Evolutionary conservation across 345 rosid genomes (phyloP).

Genomic region (Noccaea bulbosa): DNA sequence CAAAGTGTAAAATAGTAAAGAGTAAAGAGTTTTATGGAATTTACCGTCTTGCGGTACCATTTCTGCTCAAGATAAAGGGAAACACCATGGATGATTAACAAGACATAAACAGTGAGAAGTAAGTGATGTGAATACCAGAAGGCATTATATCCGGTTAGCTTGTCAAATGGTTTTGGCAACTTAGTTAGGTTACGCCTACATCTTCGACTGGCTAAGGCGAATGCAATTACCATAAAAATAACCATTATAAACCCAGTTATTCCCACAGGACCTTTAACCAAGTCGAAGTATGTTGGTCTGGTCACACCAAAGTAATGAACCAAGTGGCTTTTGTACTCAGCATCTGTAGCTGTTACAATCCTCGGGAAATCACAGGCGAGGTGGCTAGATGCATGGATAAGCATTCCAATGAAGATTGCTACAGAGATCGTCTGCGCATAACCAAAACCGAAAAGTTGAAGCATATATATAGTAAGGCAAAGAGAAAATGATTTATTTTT

Average conservation of each 20-base stretch:
- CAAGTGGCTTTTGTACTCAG: conserved; percentile 41
- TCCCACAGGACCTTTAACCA: conserved; percentile 70
- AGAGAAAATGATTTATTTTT: conserved; percentile 13
- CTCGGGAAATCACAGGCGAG: conserved; percentile 91
- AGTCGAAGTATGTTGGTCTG: conserved; percentile 68
- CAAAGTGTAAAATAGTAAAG: not conserved
- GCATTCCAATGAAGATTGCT: conserved; percentile 54
- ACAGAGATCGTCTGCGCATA: conserved; percentile 31
- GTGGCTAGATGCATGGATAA: conserved; percentile 83
- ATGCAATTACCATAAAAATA: conserved; percentile 73
- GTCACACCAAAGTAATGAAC: conserved; percentile 56
- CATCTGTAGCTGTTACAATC: conserved; percentile 50
- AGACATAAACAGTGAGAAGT: conserved; percentile 66
- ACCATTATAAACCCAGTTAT: conserved; percentile 86
- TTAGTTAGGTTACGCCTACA: conserved; percentile 74
- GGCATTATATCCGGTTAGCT: conserved; percentile 92
- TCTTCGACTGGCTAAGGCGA: conserved; percentile 79
- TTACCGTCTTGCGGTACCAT: conserved; percentile 91
- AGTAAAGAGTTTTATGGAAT: not conserved
- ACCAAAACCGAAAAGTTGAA: not conserved
- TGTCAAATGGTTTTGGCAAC: conserved; percentile 88
- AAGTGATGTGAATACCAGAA: conserved; percentile 99
- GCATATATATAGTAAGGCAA: not conserved
- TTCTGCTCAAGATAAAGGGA: conserved; percentile 69
- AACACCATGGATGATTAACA: conserved; percentile 74